Evolutionary conservation across 768 basidiomycete species (phyloP).

Genomic region (Macrolepiota dolichaula): DNA sequence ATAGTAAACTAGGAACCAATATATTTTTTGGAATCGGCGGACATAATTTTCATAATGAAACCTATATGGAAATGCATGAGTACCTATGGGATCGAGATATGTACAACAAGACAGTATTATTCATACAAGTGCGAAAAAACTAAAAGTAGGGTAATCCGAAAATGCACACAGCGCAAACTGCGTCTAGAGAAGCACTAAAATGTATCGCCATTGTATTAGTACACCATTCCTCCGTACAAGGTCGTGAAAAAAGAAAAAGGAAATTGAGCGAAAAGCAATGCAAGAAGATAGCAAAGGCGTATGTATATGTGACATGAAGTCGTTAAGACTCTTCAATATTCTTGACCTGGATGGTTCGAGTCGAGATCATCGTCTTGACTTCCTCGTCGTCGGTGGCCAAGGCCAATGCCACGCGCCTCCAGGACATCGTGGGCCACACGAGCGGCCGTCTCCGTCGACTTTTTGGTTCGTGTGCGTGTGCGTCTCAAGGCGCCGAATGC

Average conservation of each 20-base stretch:
- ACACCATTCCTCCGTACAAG: conserved; percentile 11
- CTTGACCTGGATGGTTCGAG: conserved; percentile 9
- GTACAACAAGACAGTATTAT: conserved; percentile 11
- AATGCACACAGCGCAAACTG: conserved; percentile 4
- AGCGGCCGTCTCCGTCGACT: conserved; percentile 63
- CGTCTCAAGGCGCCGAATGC: conserved; percentile 83
- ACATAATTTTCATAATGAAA: not conserved
- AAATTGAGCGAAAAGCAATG: not conserved
- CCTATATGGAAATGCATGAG: not conserved
- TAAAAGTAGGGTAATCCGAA: conserved; percentile 5
- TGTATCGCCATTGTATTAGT: conserved; percentile 2
- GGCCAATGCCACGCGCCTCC: conserved; percentile 72
- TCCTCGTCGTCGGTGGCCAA: conserved; percentile 3
- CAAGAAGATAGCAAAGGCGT: not conserved
- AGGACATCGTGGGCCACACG: conserved; percentile 81
- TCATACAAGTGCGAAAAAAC: conserved; percentile 4
- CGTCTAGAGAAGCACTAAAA: conserved; percentile 1
- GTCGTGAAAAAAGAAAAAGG: not conserved
- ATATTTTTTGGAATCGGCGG: not conserved
- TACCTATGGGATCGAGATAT: conserved; percentile 3
- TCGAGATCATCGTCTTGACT: conserved; percentile 45
- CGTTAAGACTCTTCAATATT: not conserved
- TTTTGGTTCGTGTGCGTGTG: conserved; percentile 72
- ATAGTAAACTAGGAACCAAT: conserved; percentile 4
- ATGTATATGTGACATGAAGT: not conserved